A percentile compares a stretch with the other conserved stretches of the same genome.
These are phyloP conservation scores for Neonothopanus nambi DNA, from an alignment of 1,284 basidiomycete genomes.

Conservation along the genomic window DNA sequence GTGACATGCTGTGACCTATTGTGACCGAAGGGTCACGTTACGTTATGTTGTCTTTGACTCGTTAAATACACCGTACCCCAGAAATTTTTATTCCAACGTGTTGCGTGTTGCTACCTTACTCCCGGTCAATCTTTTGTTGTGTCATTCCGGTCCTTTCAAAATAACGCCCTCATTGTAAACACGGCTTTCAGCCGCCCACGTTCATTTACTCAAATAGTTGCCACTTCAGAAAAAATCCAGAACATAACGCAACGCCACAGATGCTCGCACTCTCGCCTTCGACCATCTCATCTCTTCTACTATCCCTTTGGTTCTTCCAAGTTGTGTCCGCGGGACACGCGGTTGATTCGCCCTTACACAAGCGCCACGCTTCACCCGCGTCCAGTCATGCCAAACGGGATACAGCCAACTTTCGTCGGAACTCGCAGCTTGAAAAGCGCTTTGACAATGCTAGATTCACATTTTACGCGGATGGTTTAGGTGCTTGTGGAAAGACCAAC, in stretches of 20 bases:
- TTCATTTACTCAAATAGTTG: neutral
- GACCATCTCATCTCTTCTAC: neutral
- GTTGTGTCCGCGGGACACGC: conserved; percentile 1
- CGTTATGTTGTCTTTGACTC: too few species aligned
- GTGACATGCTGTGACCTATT: too few species aligned
- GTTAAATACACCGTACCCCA: too few species aligned
- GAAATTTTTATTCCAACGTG: neutral
- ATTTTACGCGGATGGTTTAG: conserved; percentile 58
- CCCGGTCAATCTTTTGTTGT: conserved; percentile 1
- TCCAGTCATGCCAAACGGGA: conserved; percentile 1
- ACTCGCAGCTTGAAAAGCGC: conserved; percentile 29
- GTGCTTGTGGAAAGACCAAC: conserved; percentile 39
- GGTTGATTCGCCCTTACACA: neutral
- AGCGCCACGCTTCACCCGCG: conserved; percentile 8
- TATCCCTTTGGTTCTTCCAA: conserved; percentile 2
- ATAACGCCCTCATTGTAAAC: conserved; percentile 1
- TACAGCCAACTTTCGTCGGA: conserved; percentile 5
- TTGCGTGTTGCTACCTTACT: conserved; percentile 8
- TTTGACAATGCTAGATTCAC: conserved; percentile 38
- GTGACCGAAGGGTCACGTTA: too few species aligned
- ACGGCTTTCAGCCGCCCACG: conserved; percentile 8
- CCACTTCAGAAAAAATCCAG: too few species aligned
- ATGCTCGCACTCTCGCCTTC: conserved; percentile 4
- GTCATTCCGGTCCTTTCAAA: neutral
- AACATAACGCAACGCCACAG: neutral